Evolutionary conservation across 192 early-diverging fungal genomes (phyloP).

Genomic region (Jimgerdemannia lactiflua): DNA sequence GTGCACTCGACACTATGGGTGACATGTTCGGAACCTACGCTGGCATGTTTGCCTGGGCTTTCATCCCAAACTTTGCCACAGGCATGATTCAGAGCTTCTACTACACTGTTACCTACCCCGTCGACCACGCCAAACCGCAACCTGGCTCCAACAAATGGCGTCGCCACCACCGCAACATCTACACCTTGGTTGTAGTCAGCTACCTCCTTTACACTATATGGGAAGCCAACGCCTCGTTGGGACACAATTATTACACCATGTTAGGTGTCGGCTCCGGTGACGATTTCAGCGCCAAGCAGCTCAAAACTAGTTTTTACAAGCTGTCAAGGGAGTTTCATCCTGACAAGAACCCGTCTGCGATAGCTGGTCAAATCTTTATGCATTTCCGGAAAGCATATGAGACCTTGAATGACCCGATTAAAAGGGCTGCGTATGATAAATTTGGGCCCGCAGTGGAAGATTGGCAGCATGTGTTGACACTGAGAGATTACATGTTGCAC

Average conservation of each 20-base stretch:
- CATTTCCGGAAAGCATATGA: not conserved
- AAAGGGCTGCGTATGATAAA: not conserved
- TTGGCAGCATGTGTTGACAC: not conserved
- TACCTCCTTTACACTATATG: slow-evolving; percentile 42
- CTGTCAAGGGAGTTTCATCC: slow-evolving; percentile 33
- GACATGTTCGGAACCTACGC: not conserved
- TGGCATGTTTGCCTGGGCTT: slow-evolving; percentile 28
- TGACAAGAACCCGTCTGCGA: slow-evolving; percentile 28
- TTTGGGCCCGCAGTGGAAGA: not conserved
- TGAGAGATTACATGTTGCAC: not conserved
- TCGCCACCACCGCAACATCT: slow-evolving; percentile 37
- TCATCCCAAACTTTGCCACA: slow-evolving; percentile 36
- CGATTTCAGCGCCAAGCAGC: slow-evolving; percentile 27
- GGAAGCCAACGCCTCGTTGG: slow-evolving; percentile 29
- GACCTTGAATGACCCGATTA: not conserved
- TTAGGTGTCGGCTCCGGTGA: slow-evolving; percentile 27
- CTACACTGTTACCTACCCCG: slow-evolving; percentile 34
- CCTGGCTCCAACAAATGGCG: slow-evolving; percentile 31
- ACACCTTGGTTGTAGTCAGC: slow-evolving; percentile 30
- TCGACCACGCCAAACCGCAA: slow-evolving; percentile 31
- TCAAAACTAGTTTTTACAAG: slow-evolving; percentile 35
- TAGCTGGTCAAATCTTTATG: slow-evolving; percentile 13
- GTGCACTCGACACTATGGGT: not conserved
- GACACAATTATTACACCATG: slow-evolving; percentile 34
- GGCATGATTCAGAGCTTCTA: slow-evolving; percentile 33